A percentile compares a stretch with the other conserved stretches of the same genome.
phyloP scores from a whole-genome alignment of 768 basidiomycete species.

The Daedaleopsis nitida region DNA sequence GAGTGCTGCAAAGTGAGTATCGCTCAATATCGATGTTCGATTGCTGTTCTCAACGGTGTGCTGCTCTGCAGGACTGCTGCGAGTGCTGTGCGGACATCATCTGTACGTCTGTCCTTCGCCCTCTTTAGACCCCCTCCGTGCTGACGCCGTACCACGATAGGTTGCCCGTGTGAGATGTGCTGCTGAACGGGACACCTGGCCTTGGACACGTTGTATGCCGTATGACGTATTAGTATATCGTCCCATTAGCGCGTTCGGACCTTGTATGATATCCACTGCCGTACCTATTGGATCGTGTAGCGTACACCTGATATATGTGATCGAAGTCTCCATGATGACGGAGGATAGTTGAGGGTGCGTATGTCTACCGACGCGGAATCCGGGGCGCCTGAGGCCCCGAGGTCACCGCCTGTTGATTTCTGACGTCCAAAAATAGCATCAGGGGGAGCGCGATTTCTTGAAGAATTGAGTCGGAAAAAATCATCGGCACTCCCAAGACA shows the following conservation, averaged over 20 bases:
- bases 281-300: background rate
- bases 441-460: too few relatives aligned
- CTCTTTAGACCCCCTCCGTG: background rate
- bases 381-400: too few relatives aligned
- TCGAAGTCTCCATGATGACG: too few relatives aligned
- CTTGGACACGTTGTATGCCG: background rate
- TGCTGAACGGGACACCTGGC: constrained; percentile 40
- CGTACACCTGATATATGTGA: too few relatives aligned
- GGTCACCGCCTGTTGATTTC: too few relatives aligned
- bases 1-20: constrained; percentile 70
- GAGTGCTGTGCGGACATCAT: constrained; percentile 71
- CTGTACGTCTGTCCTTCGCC: constrained; percentile 46
- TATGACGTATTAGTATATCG: background rate
- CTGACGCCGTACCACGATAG: constrained; percentile 35
- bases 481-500: too few relatives aligned
- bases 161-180: constrained; percentile 82
- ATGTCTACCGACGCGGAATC: too few relatives aligned
- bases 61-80: constrained; percentile 57
- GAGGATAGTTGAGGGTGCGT: too few relatives aligned
- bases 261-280: background rate
- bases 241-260: background rate
- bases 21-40: background rate
- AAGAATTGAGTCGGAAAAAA: too few relatives aligned
- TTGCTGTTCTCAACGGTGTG: constrained; percentile 3
- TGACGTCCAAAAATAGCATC: too few relatives aligned